Base-by-base conservation (phyloP, 805 yeast genomes). In the Yarrowia yakushimensis region DNA sequence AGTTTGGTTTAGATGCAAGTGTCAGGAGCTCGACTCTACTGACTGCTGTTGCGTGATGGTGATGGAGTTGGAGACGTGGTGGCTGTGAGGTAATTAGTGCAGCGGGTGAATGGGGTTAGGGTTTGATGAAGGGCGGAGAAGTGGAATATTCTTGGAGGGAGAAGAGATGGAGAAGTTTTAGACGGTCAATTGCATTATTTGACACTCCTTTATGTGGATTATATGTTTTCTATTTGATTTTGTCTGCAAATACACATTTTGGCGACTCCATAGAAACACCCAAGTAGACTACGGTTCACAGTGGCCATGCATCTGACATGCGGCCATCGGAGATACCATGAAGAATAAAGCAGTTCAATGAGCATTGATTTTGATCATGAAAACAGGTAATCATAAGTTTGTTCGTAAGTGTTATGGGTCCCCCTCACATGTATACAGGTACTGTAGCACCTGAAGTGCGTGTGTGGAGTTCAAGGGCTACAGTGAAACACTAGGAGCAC, bases 1-100 rank as follows among this genome's bases (percentile, higher is more conserved):
- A 17, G 5, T 31, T 18, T 41, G 5, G 39, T n/a, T 36, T 63
- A 1, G 41, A 8, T 17, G 33, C 15, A 34, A 7, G 30, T 25
- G 23, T 64, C 64, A 72, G 76, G 75, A 73, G 76, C 39, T 64
- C 73, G 64, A 69, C 75, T 73, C 76, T 69, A 73, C 76, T 72
- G 72, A 41, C 46, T 11, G 18, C 23, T 37, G 37, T 12, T 37
- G 27, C 20, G 48, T 37, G 46, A 7, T 45, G 25, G 9, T 8
- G 34, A 3, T 9, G 34, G 41, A 22, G n/a, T 9, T 23, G 28
- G 17, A n/a, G n/a, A 13, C 11, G 54, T 30, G 37, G 28, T 48
- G 59, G 43, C 33, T 48, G 55, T 33, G 52, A 45, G 43, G 36
- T 36, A 34, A 52, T 52, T 52, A 36, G 43, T 30, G 13, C 13